Conservation (phyloP, 768 basidiomycete genomes). For the Boletus coccyginus region DNA sequence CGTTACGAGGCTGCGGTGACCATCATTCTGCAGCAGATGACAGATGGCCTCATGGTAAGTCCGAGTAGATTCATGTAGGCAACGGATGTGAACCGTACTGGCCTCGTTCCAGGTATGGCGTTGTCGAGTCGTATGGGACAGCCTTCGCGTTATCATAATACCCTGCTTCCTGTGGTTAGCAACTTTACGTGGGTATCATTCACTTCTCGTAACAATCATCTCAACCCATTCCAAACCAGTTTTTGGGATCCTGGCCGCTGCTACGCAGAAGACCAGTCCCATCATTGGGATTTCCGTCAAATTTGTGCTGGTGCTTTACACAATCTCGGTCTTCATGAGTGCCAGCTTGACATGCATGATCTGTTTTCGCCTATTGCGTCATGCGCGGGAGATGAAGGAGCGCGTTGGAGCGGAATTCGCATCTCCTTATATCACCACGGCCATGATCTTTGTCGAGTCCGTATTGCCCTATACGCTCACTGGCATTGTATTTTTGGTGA, state of each 20-base stretch:
- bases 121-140: slow-evolving; percentile 33
- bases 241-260: slow-evolving; percentile 3
- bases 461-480: slow-evolving; percentile 6
- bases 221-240: background rate
- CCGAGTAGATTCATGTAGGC: background rate
- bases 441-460: slow-evolving; percentile 6
- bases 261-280: background rate
- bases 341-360: slow-evolving; percentile 8
- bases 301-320: slow-evolving; percentile 1
- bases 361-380: background rate
- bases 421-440: slow-evolving; percentile 2
- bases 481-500: slow-evolving; percentile 4
- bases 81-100: background rate
- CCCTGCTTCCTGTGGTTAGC: slow-evolving; percentile 16
- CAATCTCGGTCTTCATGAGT: background rate
- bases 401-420: slow-evolving; percentile 1
- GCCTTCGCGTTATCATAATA: slow-evolving; percentile 3
- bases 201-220: background rate
- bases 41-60: slow-evolving; percentile 26
- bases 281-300: background rate
- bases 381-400: background rate
- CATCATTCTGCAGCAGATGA: slow-evolving; percentile 30
- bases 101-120: slow-evolving; percentile 33
- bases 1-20: slow-evolving; percentile 20
- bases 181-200: slow-evolving; percentile 10